Evolutionary conservation across 2,329 filamentous ascomycete species (phyloP), one percentile per base, ranked within the genome.

Genomic region (Penicillium sp.): DNA sequence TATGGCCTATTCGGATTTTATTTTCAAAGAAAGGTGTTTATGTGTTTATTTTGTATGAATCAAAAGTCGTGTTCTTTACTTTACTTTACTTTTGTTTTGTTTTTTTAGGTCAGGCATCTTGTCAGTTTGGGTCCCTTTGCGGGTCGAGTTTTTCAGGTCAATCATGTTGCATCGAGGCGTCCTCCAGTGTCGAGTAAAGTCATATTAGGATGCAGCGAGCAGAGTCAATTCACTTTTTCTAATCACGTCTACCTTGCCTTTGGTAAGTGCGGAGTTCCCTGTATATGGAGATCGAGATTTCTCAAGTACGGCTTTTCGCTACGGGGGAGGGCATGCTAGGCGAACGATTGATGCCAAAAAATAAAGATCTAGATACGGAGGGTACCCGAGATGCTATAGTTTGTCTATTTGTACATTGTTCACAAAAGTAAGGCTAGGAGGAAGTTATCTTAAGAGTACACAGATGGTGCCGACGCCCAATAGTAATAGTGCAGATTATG

Each of bases 361-460:
- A 30, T 6, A 35, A 14, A 40, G 14, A 40, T 8, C 8, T 7
- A 40, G 35, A 40, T 20, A 18, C 3, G 3, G 35, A 40, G 35
- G n/a, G 35, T 18, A 43, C 9, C 40, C 40, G 18, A 21, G 40
- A 43, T 43, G 18, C 8, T 43, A 20, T 11, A 23, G 18, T 23
- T 16, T 46, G 24, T 28, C 50, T 52, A 52, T 45, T 52, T 52
- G 50, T 52, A 52, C 50, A 52, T 52, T 52, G 26, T 46, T 46
- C 20, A 30, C 16, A 40, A 52, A 43, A 52, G 16, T 9, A 46
- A 46, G 40, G 26, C 40, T 52, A 52, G 43, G 26, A 30, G 23
- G 18, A 46, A 28, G 23, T 43, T 26, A 21, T 26, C 11, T 45
- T 23, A 23, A 40, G 8, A 52, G 24, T 52, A 46, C 43, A 52